These are phyloP conservation scores for Verticillium tricorpus DNA, from an alignment of 2,329 filamentous ascomycete genomes.

Conservation along the genomic window DNA sequence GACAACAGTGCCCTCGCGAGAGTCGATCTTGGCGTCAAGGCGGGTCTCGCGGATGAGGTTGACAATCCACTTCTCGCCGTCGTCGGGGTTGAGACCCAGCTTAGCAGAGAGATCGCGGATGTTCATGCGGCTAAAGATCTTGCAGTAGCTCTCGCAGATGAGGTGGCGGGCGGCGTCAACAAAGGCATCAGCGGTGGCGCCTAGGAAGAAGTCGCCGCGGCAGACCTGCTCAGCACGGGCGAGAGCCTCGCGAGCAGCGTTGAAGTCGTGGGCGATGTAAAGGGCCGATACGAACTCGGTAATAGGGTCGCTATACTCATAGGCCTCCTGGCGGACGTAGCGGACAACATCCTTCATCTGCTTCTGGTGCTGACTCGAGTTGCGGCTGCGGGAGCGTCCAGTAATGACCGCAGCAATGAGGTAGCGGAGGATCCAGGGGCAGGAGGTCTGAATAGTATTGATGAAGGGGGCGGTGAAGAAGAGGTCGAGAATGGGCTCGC, in stretches of 20 bases:
- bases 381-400: slow-evolving; percentile 75
- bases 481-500: slow-evolving; percentile 87
- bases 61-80: slow-evolving; percentile 99
- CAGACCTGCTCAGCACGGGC: slow-evolving; percentile 85
- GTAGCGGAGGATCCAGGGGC: slow-evolving; percentile 95
- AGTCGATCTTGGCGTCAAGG: slow-evolving; percentile 98
- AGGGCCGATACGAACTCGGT: slow-evolving; percentile 95
- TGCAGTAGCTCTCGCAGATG: slow-evolving; percentile 99
- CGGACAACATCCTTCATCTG: slow-evolving; percentile 96
- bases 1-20: slow-evolving; percentile 95
- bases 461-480: slow-evolving; percentile 98
- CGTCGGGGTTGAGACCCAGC: slow-evolving; percentile 85
- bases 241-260: slow-evolving; percentile 89
- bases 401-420: slow-evolving; percentile 92
- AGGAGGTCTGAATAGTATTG: slow-evolving; percentile 98
- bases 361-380: slow-evolving; percentile 88
- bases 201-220: slow-evolving; percentile 92
- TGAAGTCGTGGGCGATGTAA: slow-evolving; percentile 82
- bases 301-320: slow-evolving; percentile 95
- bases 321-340: slow-evolving; percentile 93
- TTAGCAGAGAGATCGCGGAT: slow-evolving; percentile 94
- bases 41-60: slow-evolving; percentile 97
- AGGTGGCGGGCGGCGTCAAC: slow-evolving; percentile 92
- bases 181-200: slow-evolving; percentile 77
- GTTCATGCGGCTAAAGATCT: slow-evolving; percentile 98